Evolutionary conservation across 768 basidiomycete genomes (phyloP), one percentile per base, ranked within the genome.

Genomic region (Tylopilus plumbeoviolaceoides): DNA sequence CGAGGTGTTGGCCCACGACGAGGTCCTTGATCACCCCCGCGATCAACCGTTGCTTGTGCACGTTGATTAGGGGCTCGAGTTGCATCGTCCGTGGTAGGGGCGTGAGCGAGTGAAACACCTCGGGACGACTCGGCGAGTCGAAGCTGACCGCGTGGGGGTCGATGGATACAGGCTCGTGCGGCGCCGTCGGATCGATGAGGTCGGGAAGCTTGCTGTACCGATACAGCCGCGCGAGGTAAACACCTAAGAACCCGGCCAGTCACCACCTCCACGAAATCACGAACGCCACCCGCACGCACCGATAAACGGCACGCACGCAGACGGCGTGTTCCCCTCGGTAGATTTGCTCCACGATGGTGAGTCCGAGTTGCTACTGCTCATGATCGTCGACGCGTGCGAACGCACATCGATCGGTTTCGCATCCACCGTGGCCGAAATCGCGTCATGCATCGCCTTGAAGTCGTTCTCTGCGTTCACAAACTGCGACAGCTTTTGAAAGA

Each of bases 11-110:
- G 2, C 89, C 88, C 10, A 85, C 83, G 8, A 92, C 88, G 50
- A 92, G 72, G 7, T 81, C 78, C 66, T 91, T 90, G 72, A 92
- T 88, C 39, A 89, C 84, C 15, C 79, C 80, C 10, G 91, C 89
- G 48, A 90, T 87, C 59, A 85, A 71, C 33, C 91, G 82, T 64
- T 93, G 91, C 69, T 93, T 92, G 69, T 92, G 89, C 7, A 93
- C 85, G 64, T 91, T 93, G 71, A 93, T 89, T 53, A 93, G 70
- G 4, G 91, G 89, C 61, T 92, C 89, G 27, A 93, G 78, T 55
- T 85, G 81, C 75, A 91, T 89, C n/a, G 80, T 79, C 1, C 81
- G 64, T 0, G 90, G 91, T 5, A 92, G 79, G 8, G 85, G 79
- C 4, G 83, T 77, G 7, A 93, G 77, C 12, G 83, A 75, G 1